phyloP scores from a whole-genome alignment of 2,329 filamentous ascomycete genomes.

The Volutella citrinella region DNA sequence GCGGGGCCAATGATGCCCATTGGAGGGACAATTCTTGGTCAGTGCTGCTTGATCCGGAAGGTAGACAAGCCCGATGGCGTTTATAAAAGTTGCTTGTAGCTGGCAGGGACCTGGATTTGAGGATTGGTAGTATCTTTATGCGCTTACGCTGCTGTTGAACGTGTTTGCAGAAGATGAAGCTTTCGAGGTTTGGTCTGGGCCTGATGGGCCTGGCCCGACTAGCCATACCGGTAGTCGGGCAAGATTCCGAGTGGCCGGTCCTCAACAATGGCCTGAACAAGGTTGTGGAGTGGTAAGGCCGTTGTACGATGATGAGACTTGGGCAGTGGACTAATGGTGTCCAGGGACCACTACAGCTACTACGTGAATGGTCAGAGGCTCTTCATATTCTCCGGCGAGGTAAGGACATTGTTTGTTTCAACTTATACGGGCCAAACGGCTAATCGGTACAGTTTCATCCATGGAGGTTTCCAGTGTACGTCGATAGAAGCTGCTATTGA shows the following conservation, averaged over 20 bases:
- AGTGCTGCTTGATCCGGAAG: background rate
- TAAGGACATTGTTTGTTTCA: too few species aligned
- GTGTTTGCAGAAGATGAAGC: conserved; percentile 1
- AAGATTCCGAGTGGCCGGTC: conserved; percentile 21
- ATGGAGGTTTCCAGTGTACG: conserved; percentile 41
- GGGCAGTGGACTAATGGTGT: background rate
- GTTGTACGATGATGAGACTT: background rate
- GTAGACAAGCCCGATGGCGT: background rate
- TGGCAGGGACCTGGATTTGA: background rate
- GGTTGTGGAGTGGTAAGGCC: conserved; percentile 29
- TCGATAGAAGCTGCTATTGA: background rate
- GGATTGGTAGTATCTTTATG: too few species aligned
- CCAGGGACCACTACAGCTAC: conserved; percentile 41
- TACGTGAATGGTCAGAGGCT: conserved; percentile 38
- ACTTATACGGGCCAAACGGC: too few species aligned
- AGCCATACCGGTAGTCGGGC: background rate
- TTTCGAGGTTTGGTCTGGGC: background rate
- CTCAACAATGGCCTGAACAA: conserved; percentile 31
- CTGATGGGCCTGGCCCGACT: conserved; percentile 3
- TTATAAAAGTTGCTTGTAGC: background rate
- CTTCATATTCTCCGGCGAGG: conserved; percentile 42
- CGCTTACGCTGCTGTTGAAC: background rate
- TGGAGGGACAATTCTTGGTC: conserved; percentile 4
- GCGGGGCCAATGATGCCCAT: too few species aligned
- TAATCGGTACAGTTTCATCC: conserved; percentile 43